Evolutionary conservation across 1,139 yeast species (phyloP).

Genomic region (Debaryomyces udenii): DNA sequence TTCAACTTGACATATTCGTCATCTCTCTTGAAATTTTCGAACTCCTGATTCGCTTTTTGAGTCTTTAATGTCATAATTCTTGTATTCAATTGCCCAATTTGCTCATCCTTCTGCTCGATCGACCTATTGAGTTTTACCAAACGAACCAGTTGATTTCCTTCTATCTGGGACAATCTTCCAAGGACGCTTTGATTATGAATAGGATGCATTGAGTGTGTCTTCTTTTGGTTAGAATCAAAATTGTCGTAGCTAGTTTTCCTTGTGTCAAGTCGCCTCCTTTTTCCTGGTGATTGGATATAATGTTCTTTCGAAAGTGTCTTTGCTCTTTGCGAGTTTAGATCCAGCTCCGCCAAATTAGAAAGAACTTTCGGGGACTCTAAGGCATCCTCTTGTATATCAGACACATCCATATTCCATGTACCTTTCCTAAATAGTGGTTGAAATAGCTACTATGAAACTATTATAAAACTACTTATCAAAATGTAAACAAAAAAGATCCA

Average conservation of each 20-base stretch:
- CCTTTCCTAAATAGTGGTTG: not conserved
- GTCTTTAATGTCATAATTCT: conserved; percentile 37
- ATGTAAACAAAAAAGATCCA: conserved; percentile 3
- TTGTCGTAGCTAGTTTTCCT: not conserved
- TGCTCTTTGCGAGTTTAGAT: not conserved
- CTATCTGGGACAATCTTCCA: conserved; percentile 15
- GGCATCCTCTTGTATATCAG: not conserved
- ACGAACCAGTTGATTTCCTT: conserved; percentile 14
- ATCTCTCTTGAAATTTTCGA: conserved; percentile 43
- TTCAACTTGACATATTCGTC: conserved; percentile 31
- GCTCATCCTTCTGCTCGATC: conserved; percentile 19
- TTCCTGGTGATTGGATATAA: conserved; percentile 4
- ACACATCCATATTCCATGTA: not conserved
- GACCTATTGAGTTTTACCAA: conserved; percentile 17
- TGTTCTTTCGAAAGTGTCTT: not conserved
- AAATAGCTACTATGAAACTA: not conserved
- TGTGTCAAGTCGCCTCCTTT: conserved; percentile 2
- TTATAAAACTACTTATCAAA: conserved; percentile 4
- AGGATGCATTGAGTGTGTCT: conserved; percentile 1
- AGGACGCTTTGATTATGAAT: conserved; percentile 5
- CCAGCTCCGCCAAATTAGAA: not conserved
- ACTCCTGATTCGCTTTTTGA: conserved; percentile 37
- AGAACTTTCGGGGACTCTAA: not conserved
- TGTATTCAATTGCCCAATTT: conserved; percentile 24
- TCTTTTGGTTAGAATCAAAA: not conserved